Percentiles rank a stretch among this genome's conserved stretches.
Conservation (phyloP, 2,329 filamentous ascomycete genomes). For the Hymenoscyphus linearis region DNA sequence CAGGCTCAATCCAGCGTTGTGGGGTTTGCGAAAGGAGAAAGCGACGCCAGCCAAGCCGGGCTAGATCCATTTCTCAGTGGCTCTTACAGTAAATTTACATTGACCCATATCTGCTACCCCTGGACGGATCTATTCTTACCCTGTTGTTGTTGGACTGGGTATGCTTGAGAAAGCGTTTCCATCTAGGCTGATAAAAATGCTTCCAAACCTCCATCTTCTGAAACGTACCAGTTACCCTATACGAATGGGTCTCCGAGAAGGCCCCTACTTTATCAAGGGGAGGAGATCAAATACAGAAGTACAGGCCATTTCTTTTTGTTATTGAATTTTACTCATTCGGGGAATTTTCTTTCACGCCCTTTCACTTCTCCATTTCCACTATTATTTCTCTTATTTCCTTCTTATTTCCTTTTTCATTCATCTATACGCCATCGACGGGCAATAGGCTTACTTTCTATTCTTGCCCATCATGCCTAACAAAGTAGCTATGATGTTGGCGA, state of each 20-base stretch:
- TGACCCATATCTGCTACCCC: not conserved
- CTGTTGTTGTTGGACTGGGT: not conserved
- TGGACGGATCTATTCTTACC: not conserved
- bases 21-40: not conserved
- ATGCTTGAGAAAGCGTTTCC: not conserved
- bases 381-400: not conserved
- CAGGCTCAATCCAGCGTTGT: not conserved
- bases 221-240: not conserved
- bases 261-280: not conserved
- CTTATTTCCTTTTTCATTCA: not conserved
- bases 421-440: not conserved
- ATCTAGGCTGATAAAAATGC: not conserved
- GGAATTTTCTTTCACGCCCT: not conserved
- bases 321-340: not conserved
- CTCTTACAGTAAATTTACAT: not conserved
- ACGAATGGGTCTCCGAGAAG: not conserved
- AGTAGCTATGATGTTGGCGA: not conserved
- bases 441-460: not conserved
- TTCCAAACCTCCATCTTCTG: not conserved
- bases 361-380: not conserved
- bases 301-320: not conserved
- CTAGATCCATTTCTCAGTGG: not conserved
- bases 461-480: not conserved
- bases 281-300: not conserved
- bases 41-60: not conserved